Conservation (phyloP, 2,329 filamentous ascomycete genomes). For the Cryphonectria japonica region DNA sequence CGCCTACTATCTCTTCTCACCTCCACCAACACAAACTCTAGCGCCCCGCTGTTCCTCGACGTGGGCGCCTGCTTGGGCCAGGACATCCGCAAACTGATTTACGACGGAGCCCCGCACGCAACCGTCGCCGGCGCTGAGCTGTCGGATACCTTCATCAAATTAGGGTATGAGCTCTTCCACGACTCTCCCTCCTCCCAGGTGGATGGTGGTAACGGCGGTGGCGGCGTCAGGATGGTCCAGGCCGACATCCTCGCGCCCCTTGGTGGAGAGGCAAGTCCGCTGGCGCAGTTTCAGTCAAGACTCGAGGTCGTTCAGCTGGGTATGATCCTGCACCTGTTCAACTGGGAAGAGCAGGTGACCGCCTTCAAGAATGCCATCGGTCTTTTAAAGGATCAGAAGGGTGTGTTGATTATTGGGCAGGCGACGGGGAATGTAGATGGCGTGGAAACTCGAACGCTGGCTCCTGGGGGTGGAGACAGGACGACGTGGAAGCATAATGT, state of each 20-base stretch:
- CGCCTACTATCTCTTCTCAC: conserved; percentile 33
- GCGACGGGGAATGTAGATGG: conserved; percentile 33
- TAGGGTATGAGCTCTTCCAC: conserved; percentile 47
- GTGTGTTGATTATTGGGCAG: conserved; percentile 39
- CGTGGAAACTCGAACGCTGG: conserved; percentile 11
- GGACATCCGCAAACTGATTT: conserved; percentile 46
- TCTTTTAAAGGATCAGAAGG: conserved; percentile 36
- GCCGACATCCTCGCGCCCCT: conserved; percentile 43
- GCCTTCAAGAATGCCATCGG: conserved; percentile 36
- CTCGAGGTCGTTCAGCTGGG: conserved; percentile 41
- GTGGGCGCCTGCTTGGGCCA: conserved; percentile 49
- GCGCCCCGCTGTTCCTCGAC: conserved; percentile 42
- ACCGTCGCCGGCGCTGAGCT: conserved; percentile 43
- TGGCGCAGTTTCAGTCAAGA: conserved; percentile 37
- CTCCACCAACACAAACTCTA: conserved; percentile 10
- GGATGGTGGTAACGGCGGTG: conserved; percentile 19
- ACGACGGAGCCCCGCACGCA: conserved; percentile 38
- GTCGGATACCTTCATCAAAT: conserved; percentile 42
- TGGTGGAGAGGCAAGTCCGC: conserved; percentile 29
- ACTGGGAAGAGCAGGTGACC: conserved; percentile 39
- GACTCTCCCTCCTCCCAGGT: conserved; percentile 29
- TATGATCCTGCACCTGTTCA: conserved; percentile 47
- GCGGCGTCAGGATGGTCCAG: conserved; percentile 32
- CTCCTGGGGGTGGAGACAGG: conserved; percentile 21
- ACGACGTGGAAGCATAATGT: conserved; percentile 40